These are phyloP conservation scores for Paramecium biaurelia DNA, from an alignment of 73 alveolate genomes.

Conservation along the genomic window DNA sequence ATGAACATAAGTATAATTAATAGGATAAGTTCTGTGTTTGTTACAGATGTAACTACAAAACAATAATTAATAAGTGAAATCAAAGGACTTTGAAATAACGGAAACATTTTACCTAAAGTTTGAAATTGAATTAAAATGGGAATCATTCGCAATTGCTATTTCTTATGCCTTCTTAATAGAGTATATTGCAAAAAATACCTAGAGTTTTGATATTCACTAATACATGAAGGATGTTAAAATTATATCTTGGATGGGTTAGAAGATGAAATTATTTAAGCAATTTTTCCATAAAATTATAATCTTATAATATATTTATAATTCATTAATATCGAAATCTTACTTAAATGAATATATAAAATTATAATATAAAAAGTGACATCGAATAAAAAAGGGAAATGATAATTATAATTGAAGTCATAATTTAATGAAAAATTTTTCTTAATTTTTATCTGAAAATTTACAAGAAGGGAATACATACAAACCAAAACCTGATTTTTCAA, in stretches of 20 bases:
- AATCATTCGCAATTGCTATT: neutral
- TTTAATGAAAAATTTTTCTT: neutral
- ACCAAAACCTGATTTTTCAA: slow-evolving; percentile 15
- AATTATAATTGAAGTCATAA: neutral
- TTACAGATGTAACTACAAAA: neutral
- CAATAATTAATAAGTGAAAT: neutral
- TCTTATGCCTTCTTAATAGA: neutral
- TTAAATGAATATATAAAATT: no score
- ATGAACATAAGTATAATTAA: neutral
- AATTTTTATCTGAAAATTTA: neutral
- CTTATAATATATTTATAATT: neutral
- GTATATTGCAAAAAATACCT: neutral
- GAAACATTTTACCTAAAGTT: neutral
- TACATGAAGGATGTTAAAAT: neutral
- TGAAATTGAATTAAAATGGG: neutral
- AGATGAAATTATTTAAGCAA: neutral
- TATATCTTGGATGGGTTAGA: neutral
- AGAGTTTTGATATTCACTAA: neutral
- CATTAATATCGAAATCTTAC: neutral
- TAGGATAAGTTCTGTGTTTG: neutral
- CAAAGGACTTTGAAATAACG: neutral
- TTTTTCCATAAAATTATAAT: neutral
- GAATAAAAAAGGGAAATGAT: neutral
- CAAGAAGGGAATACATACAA: neutral
- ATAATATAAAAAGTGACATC: no score